Base-by-base conservation (phyloP, 164 flowering plant genomes). In the Vitis cinerea region DNA sequence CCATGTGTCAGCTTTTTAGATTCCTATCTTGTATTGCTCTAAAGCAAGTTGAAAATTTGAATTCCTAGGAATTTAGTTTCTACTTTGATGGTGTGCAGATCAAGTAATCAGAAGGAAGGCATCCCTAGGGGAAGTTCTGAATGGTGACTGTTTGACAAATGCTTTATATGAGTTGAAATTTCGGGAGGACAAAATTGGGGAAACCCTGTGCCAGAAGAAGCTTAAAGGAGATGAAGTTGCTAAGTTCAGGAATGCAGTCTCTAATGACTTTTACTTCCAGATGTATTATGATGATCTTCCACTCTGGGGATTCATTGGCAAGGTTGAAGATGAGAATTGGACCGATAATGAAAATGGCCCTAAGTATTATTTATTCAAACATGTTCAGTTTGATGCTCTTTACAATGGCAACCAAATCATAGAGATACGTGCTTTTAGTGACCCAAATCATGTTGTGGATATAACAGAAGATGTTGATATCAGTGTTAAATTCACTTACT, bases 251-350 rank as follows among this genome's bases (percentile, higher is more conserved):
- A 70, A 84, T 70, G 90, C 96, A 74, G 72, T 90, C 49, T 62
- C 11, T 50, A 71, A 79, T 66, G 97, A 91, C 13, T 93, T 69
- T 76, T 93, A 91, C 82, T 93, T 84, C 71, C 94, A 91, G 75
- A 85, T 91, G 94, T 84, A 84, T 78, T 88, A 74, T 77, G 97
- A 91, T 77, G 90, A 90, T 81, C 95, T 93, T 68, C 94, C 95
- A 8, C 61, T 90, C 12, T 93, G 98, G 98, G 98, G 89, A 0
- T 91, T 81, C 74, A 55, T 94, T 52, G 98, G 97, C 54, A 94
- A 88, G 81, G 71, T 85, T 61, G 96, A 89, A 55, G 78, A 80
- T 0, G 71, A 65, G 37, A 73, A 60, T 17, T 77, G 54, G 80
- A 44, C 29, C 8, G 58, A 9, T 48, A 64, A 74, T 59, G 73